Base-by-base conservation (phyloP, 257 asterid species). In the Solanum virginianum region DNA sequence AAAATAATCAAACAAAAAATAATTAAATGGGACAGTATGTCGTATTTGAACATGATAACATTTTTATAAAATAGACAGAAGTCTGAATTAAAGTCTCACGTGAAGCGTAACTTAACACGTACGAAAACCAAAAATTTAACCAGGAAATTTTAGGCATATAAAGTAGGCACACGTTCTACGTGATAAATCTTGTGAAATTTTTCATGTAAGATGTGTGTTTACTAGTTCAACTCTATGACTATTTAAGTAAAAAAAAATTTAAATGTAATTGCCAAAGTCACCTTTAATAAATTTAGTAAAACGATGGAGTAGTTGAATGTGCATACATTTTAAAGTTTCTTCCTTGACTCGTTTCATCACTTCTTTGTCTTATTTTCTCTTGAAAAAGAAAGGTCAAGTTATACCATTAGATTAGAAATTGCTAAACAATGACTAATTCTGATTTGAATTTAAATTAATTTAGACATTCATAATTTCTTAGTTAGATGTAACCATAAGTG, bases 171-270 rank as follows among this genome's bases (percentile, higher is more conserved):
- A 0, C 39, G 39, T 36, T 36, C 6, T 36, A 36, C 41, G 6
- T 36, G 41, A 4, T 36, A 36, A 36, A 36, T 36, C 6, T 36
- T 36, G 6, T 5, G 41, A 36, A 1, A 36, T 36, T 36, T 4
- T 36, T 36, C 6, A 57, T 0, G 11, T 56, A 17, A 4, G 3
- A 56, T 57, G 0, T 57, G 0, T 1, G 0, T 20, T 1, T 20
- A 57, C 0, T 57, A 8, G 0, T 57, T 18, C 0, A 57, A 9
- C 1, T 57, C 20, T 18, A 57, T 57, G 1, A 57, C 20, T 18
- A 57, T 20, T 57, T 57, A 18, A 8, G 2, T 36, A 36, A 36
- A 36, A 36, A 32, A 36, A 36, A 36, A 36, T 32, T 36, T 36
- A 0, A 36, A 36, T 36, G 1, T 36, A 36, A 0, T 36, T 3